Percentiles rank a stretch among this genome's conserved stretches.
These are phyloP conservation scores for Krasilnikovozyma curviuscula DNA, from an alignment of 768 basidiomycete species.

Conservation along the genomic window DNA sequence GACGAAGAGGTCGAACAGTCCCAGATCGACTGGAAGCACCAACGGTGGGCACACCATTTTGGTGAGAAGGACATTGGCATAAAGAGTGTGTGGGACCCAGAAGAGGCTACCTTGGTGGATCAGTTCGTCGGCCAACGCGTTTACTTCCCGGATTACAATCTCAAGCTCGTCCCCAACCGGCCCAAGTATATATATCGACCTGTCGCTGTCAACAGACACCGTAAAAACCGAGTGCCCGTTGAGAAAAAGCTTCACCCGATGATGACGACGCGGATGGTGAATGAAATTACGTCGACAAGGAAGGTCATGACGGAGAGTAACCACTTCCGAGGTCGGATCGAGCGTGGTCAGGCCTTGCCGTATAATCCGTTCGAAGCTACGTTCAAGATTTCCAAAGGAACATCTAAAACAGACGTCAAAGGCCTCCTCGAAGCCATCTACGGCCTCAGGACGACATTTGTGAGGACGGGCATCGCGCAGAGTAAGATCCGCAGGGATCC, in stretches of 20 bases:
- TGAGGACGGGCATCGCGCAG: conserved; percentile 50
- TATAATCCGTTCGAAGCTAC: conserved; percentile 94
- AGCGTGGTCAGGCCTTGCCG: too few relatives aligned
- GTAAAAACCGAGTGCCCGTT: too few relatives aligned
- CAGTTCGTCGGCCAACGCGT: conserved; percentile 52
- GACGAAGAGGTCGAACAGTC: background rate
- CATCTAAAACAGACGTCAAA: conserved; percentile 83
- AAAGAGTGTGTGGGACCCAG: background rate
- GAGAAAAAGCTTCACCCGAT: too few relatives aligned
- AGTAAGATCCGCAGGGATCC: conserved; percentile 42
- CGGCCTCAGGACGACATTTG: conserved; percentile 73
- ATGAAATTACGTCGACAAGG: conserved; percentile 4
- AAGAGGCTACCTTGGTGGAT: background rate
- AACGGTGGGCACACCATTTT: too few relatives aligned
- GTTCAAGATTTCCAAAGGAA: conserved; percentile 62
- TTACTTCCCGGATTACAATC: conserved; percentile 73
- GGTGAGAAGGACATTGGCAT: background rate
- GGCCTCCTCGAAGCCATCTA: conserved; percentile 71
- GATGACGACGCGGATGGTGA: too few relatives aligned
- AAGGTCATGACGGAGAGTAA: background rate
- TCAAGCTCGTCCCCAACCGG: conserved; percentile 59
- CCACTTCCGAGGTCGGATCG: background rate
- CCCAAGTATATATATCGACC: too few relatives aligned
- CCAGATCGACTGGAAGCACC: background rate
- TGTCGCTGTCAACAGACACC: too few relatives aligned